Base-by-base conservation (phyloP, 2,329 filamentous ascomycete genomes). In the Grosmannia serpens region DNA sequence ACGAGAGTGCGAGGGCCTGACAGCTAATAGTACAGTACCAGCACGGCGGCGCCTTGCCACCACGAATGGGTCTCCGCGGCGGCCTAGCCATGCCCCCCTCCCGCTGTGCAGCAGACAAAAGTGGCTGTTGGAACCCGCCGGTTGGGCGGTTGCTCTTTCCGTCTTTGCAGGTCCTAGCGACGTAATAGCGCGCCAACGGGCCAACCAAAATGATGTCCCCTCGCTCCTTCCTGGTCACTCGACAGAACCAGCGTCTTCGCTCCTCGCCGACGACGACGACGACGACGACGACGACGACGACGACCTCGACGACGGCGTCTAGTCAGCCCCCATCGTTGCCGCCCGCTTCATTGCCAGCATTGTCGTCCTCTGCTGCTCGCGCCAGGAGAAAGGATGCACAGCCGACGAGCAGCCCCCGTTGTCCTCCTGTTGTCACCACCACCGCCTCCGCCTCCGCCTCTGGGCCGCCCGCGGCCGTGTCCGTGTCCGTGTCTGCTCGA, bases 221-320 rank as follows among this genome's bases (percentile, higher is more conserved):
- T 60, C 70, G 70, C 55, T 72, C 71, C 50, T 72, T 70, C 65
- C 68, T 74, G 60, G 69, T 71, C 55, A 67, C 69, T 57, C 67
- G 67, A 61, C 69, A 68, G 53, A 67, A 64, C 58, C 60, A 69
- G 51, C 59, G 33, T 17, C 59, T 56, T 50, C 59, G 54, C 68
- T 38, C 57, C 8, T 52, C 41, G 2, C n/a, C 47, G 31, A 33
- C 17, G 22, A 15, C 56, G 7, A 2, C 47, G 15, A 8, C 35
- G 35, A 38, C 15, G n/a, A n/a, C 47, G 31, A 33, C 17, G 22
- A 15, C 56, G 7, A 2, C 47, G 15, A 8, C 35, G 35, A 38
- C 15, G n/a, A n/a, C 41, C 17, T 44, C 41, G 26, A 24, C 29
- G 20, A n/a, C 33, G 13, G 17, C 50, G 20, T 53, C 52, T n/a